These are phyloP conservation scores for Elaphomyces granulatus DNA, from an alignment of 495 filamentous ascomycete species.

Conservation along the genomic window DNA sequence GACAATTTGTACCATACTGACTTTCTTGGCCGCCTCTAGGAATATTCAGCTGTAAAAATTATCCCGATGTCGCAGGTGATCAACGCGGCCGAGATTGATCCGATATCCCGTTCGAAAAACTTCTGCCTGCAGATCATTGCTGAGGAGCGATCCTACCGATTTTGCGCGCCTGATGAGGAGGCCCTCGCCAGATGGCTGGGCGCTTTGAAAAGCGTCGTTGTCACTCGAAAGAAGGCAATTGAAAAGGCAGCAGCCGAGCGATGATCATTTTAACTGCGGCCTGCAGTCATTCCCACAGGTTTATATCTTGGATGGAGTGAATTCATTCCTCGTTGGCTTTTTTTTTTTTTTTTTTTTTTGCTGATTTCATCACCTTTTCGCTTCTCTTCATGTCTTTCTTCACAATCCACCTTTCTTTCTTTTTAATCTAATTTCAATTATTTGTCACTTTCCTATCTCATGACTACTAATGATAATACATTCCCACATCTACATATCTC, in stretches of 20 bases:
- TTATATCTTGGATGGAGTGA: too few relatives aligned
- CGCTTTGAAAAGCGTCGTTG: constrained; percentile 73
- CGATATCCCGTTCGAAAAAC: constrained; percentile 66
- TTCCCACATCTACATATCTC: too few relatives aligned
- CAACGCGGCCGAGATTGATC: constrained; percentile 85
- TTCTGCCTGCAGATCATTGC: constrained; percentile 89
- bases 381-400: constrained; percentile 9
- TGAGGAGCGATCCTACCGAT: constrained; percentile 83
- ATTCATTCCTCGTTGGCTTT: too few relatives aligned
- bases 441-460: too few relatives aligned
- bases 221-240: constrained; percentile 43
- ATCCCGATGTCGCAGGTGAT: constrained; percentile 68
- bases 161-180: constrained; percentile 74
- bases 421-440: too few relatives aligned
- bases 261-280: too few relatives aligned
- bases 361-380: constrained; percentile 1
- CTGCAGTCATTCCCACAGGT: too few relatives aligned
- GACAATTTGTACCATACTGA: too few relatives aligned
- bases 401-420: too few relatives aligned
- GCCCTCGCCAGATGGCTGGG: constrained; percentile 71
- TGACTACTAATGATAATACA: too few relatives aligned
- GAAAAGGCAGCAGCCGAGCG: constrained; percentile 1
- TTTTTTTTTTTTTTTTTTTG: constrained; percentile 1
- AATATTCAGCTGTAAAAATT: constrained; percentile 78
- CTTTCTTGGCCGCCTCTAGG: too few relatives aligned